A percentile compares a stretch with the other conserved stretches of the same genome.
phyloP scores from a whole-genome alignment of 495 filamentous ascomycete species.

The Tuber microsphaerosporum region DNA sequence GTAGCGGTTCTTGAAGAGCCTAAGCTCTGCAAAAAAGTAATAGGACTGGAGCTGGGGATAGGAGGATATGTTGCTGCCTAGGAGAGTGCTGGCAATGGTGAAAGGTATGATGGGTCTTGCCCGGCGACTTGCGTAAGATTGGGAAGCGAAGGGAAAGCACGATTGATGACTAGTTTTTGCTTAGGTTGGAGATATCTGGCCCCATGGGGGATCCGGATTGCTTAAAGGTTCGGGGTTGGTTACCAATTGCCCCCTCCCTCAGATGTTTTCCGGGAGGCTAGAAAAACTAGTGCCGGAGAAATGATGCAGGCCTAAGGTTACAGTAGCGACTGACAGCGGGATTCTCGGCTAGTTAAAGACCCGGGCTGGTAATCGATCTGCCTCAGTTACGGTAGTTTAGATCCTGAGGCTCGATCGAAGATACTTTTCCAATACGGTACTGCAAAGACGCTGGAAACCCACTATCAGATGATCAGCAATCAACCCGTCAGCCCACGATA shows the following conservation, averaged over 20 bases:
- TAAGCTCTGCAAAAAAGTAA: not conserved
- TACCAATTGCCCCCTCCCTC: not conserved
- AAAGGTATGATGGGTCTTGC: not conserved
- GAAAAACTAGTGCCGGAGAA: not conserved
- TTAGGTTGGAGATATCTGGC: not conserved
- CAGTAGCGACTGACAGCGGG: not conserved
- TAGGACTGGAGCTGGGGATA: not conserved
- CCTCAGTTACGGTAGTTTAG: not conserved
- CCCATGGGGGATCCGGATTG: not conserved
- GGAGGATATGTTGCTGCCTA: not conserved
- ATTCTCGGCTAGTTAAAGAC: not conserved
- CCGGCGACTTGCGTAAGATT: not conserved
- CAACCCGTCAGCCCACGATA: not conserved
- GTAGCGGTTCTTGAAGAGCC: conserved; percentile 1
- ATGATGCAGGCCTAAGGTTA: not conserved
- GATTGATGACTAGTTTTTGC: not conserved
- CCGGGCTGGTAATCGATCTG: not conserved
- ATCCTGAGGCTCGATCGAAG: not conserved
- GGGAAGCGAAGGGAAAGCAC: not conserved
- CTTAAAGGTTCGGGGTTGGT: not conserved
- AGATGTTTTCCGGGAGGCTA: not conserved
- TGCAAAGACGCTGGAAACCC: not conserved
- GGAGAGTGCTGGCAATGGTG: not conserved
- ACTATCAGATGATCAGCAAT: not conserved
- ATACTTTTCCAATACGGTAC: not conserved